These are phyloP conservation scores for Trametes villosa DNA, from an alignment of 768 basidiomycete species.

Conservation along the genomic window DNA sequence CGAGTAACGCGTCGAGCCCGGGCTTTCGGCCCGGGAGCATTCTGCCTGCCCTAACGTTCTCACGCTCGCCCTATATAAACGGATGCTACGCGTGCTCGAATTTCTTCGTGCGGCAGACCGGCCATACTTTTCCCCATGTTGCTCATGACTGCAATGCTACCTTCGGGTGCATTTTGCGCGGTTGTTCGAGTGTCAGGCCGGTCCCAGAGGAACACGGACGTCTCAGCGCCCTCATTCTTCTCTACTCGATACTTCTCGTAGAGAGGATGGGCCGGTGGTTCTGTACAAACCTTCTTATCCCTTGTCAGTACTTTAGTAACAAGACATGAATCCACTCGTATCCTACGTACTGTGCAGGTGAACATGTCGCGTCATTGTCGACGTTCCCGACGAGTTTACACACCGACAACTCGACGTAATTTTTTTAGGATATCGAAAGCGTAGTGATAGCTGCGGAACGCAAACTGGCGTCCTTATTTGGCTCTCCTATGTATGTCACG, in stretches of 20 bases:
- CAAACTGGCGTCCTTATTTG: no score
- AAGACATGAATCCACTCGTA: no score
- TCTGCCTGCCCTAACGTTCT: conserved; percentile 20
- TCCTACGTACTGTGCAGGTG: no score
- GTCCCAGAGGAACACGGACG: conserved; percentile 74
- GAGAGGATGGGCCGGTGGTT: conserved; percentile 82
- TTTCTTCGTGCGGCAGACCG: conserved; percentile 81
- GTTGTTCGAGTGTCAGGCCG: conserved; percentile 91
- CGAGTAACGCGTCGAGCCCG: no score
- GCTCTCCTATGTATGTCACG: no score
- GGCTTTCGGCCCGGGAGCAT: no score
- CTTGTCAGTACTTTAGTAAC: background rate
- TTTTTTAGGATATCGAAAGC: no score
- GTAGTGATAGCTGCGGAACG: no score
- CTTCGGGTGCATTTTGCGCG: conserved; percentile 47
- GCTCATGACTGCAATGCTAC: conserved; percentile 69
- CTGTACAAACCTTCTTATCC: conserved; percentile 38
- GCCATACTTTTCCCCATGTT: conserved; percentile 83
- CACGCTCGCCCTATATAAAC: background rate
- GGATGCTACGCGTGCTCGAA: background rate
- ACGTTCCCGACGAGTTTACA: no score
- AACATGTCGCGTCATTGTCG: no score
- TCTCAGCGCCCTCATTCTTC: conserved; percentile 78
- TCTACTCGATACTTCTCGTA: conserved; percentile 43
- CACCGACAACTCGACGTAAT: no score